A percentile compares a stretch with the other conserved stretches of the same genome.
These are phyloP conservation scores for Aspergillus sojae DNA, from an alignment of 2,329 filamentous ascomycete genomes.

Conservation along the genomic window DNA sequence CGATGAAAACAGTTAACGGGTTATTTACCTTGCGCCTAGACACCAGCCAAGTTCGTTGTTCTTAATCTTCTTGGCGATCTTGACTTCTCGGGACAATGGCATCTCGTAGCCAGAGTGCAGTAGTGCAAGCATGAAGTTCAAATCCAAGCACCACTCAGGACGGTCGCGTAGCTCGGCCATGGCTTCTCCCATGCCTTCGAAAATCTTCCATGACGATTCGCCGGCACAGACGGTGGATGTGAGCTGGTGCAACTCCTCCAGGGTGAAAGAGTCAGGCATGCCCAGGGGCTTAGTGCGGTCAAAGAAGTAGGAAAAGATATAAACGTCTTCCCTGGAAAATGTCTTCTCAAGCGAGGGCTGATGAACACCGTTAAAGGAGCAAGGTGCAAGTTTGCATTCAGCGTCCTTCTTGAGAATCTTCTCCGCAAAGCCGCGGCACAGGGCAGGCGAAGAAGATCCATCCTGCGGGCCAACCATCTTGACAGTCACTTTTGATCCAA, in stretches of 20 bases:
- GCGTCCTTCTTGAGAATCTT: conserved; percentile 87
- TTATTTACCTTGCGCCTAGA: conserved; percentile 82
- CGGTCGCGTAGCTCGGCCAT: conserved; percentile 77
- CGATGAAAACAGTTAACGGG: background rate
- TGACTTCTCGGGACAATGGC: conserved; percentile 93
- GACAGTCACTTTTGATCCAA: conserved; percentile 68
- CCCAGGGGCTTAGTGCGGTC: conserved; percentile 91
- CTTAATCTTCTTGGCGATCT: conserved; percentile 98
- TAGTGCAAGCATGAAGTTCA: conserved; percentile 94
- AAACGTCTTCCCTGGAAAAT: conserved; percentile 87
- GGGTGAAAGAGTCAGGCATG: conserved; percentile 97
- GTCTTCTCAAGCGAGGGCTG: conserved; percentile 92
- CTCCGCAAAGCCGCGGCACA: conserved; percentile 89
- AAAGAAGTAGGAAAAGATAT: conserved; percentile 97
- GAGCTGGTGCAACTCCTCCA: conserved; percentile 85
- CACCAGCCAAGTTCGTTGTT: conserved; percentile 97
- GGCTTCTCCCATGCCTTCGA: conserved; percentile 74
- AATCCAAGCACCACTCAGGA: conserved; percentile 89
- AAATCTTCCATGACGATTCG: conserved; percentile 75
- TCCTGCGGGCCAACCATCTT: conserved; percentile 85
- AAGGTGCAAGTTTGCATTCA: conserved; percentile 81
- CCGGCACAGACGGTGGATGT: conserved; percentile 83
- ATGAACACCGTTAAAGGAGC: conserved; percentile 97
- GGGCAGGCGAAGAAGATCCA: conserved; percentile 66
- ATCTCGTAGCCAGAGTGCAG: conserved; percentile 97